phyloP scores from a whole-genome alignment of 2,329 filamentous ascomycete species.

The Aureobasidium sp. region DNA sequence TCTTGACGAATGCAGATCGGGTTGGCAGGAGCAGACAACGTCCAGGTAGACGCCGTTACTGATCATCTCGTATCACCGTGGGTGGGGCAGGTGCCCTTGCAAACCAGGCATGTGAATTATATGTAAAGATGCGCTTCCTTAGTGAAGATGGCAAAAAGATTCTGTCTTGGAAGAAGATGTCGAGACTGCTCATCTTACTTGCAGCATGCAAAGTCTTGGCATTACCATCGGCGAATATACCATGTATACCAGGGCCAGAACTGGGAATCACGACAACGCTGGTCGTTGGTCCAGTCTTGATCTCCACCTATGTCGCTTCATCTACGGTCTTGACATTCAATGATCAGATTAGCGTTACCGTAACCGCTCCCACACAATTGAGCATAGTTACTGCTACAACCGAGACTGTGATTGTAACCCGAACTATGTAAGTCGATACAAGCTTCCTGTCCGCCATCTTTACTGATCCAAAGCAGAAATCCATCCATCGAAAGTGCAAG shows the following conservation, averaged over 20 bases:
- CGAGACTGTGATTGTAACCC: constrained; percentile 1
- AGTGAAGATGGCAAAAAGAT: background rate
- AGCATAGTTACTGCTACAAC: constrained; percentile 6
- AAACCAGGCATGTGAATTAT: constrained; percentile 5
- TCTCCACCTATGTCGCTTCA: constrained; percentile 4
- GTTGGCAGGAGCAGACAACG: no score
- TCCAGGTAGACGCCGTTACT: no score
- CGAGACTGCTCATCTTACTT: background rate
- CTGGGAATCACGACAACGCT: background rate
- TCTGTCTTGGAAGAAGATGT: background rate
- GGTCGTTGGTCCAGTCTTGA: constrained; percentile 10
- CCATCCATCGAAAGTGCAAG: background rate
- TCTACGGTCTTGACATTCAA: background rate
- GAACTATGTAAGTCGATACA: background rate
- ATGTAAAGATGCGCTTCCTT: constrained; percentile 1
- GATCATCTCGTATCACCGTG: no score
- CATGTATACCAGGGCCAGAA: background rate
- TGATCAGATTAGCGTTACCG: constrained; percentile 15
- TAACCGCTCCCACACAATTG: background rate
- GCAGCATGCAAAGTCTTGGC: background rate
- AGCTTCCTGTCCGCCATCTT: background rate
- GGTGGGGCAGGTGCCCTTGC: no score
- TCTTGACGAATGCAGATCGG: no score
- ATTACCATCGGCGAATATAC: background rate
- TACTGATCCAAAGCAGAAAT: background rate